Evolutionary conservation across 805 yeast species (phyloP), one percentile per base, ranked within the genome.

Genomic region (Candida corydali): DNA sequence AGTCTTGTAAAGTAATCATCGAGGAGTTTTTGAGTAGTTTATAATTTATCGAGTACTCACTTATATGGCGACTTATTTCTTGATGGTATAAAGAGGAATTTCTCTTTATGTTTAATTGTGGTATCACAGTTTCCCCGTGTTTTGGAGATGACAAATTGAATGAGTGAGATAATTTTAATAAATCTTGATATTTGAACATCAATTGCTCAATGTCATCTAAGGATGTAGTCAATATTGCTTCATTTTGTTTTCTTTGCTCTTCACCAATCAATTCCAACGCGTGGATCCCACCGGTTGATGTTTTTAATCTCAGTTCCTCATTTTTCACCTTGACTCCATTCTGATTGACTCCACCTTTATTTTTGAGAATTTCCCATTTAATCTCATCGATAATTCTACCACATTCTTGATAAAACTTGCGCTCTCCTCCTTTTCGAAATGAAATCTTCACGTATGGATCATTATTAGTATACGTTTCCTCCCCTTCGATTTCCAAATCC

Each of bases 61-160:
- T 80, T 3, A 91, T 53, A 50, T 86, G 89, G 36, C 95, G 70
- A 0, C 96, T 76, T 12, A 87, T 61, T 49, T 87, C 96, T 40
- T 78, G 76, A 19, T 73, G 59, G 41, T 73, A 75, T n/a, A 70
- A 47, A 10, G 51, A 39, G 5, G 68, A 59, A 2, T 43, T 49
- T 39, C 57, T 62, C 43, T 56, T 43, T 54, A 63, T 63, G 40
- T 60, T 46, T 44, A 74, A 48, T 36, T 66, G 57, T 33, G 65
- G 61, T 2, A 60, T 47, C 3, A 29, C 32, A 11, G 20, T 12
- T 17, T 26, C 41, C 22, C 3, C 40, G 17, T 8, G 26, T 22
- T 18, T 30, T 24, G 29, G 42, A n/a, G n/a, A n/a, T 19, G 24
- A 22, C n/a, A 19, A n/a, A 19, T 43, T 43, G 38, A 72, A 70